A percentile compares a stretch with the other conserved stretches of the same genome.
These are phyloP conservation scores for Zymoseptoria crescenta DNA, from an alignment of 2,329 filamentous ascomycete genomes.

Conservation along the genomic window DNA sequence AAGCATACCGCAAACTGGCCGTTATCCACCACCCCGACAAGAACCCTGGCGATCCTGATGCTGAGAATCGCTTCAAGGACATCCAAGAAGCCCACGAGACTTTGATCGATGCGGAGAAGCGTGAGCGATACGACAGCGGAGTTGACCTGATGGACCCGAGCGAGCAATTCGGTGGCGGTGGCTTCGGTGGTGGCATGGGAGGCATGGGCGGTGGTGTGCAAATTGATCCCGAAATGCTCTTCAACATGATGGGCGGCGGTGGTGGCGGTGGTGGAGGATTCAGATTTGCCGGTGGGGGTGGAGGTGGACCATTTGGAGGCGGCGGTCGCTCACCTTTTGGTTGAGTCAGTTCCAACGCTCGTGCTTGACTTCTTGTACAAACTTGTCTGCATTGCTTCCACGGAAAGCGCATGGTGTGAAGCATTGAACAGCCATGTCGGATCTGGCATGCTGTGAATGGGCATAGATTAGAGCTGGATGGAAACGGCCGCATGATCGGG, in stretches of 20 bases:
- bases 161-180: conserved; percentile 69
- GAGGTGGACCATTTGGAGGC: conserved; percentile 13
- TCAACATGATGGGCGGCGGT: conserved; percentile 66
- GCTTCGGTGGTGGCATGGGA: conserved; percentile 35
- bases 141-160: conserved; percentile 82
- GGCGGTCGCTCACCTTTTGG: conserved; percentile 10
- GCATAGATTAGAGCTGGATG: not conserved
- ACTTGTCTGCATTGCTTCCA: not conserved
- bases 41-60: conserved; percentile 77
- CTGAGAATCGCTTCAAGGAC: conserved; percentile 93
- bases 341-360: not conserved
- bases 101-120: conserved; percentile 89
- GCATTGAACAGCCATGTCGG: not conserved
- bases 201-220: conserved; percentile 40
- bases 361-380: not conserved
- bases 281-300: conserved; percentile 11
- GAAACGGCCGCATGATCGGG: not conserved
- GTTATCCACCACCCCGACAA: conserved; percentile 96
- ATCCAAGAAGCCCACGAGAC: conserved; percentile 96
- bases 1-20: conserved; percentile 90
- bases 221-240: conserved; percentile 68
- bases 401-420: not conserved
- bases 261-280: conserved; percentile 42
- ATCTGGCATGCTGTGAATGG: not conserved
- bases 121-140: conserved; percentile 82